Base-by-base conservation (phyloP, 352 stramenopile genomes). In the Pythium plurisporium region DNA sequence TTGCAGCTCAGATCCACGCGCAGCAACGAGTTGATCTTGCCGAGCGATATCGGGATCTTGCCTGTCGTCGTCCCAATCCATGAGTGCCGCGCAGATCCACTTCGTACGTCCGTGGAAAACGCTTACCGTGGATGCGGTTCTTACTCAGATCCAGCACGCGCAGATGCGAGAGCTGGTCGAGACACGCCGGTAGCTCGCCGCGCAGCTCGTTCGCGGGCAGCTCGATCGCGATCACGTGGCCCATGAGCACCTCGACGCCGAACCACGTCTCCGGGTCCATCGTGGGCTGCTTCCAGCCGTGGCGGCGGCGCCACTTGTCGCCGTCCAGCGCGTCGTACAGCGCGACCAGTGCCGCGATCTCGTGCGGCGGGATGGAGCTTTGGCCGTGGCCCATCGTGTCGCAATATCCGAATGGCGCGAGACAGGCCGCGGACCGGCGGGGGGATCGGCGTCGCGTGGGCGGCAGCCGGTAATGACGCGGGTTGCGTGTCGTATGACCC, bases 1-100 rank as follows among this genome's bases (percentile, higher is more conserved):
- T 95, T 95, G 72, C 77, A 91, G 68, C 85, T 95, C 48, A 95
- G 60, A 58, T 95, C 79, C 30, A 95, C 12, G 8, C 67, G 67
- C 15, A 77, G 67, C 40, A 95, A 61, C n/a, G 43, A 65, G 25
- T 59, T 62, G 25, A 95, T 76, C 20, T 68, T 67, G 11, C 77
- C 76, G 3, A 95, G 43, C 26, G 67, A 70, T 38, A 53, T 54
- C 23, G 83, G 78, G 33, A 95, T 81, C 38, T 80, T 67, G 4
- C 76, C 76, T 85, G 30, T n/a, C n/a, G n/a, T n/a, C n/a, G n/a
- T n/a, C n/a, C n/a, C 14, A 26, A 36, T 26, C 26, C 14, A 50
- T n/a, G n/a, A n/a, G n/a, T n/a, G n/a, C n/a, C n/a, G n/a, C 17
- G 3, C 14, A 41, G 57, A 15, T 12, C 23, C 19, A 11, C 31